Conservation (phyloP, 305 asterid species). For the Solanum hybrid region DNA sequence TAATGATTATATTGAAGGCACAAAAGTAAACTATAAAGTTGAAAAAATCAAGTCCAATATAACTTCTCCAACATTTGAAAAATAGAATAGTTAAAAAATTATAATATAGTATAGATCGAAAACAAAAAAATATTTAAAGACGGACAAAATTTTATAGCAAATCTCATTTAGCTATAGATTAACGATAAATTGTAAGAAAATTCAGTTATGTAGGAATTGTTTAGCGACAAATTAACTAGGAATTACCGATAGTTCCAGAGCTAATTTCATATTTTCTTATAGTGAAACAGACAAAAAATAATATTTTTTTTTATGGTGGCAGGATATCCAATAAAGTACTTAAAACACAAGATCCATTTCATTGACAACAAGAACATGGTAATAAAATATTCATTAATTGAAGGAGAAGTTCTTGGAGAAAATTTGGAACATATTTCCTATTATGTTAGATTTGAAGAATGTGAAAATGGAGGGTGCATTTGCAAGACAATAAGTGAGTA, state of each 20-base stretch:
- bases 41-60: background rate
- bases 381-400: constrained; percentile 33
- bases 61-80: background rate
- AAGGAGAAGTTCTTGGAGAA: constrained; percentile 41
- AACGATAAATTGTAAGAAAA: too few relatives aligned
- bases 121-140: too few relatives aligned
- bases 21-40: background rate
- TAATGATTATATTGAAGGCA: background rate
- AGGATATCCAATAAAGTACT: constrained; percentile 47
- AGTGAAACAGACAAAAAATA: too few relatives aligned
- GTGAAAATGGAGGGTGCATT: constrained; percentile 37
- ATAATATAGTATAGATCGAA: background rate
- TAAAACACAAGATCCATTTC: constrained; percentile 43
- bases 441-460: constrained; percentile 43
- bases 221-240: too few relatives aligned
- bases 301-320: background rate
- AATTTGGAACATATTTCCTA: constrained; percentile 31
- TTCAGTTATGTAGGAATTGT: background rate
- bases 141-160: background rate
- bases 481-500: constrained; percentile 47
- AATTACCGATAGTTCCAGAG: too few relatives aligned
- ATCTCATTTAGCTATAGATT: background rate
- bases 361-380: constrained; percentile 27
- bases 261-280: too few relatives aligned
- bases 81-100: too few relatives aligned